These are phyloP conservation scores for Chlorella ohadii DNA, from an alignment of 139 green algal species.

Conservation along the genomic window DNA sequence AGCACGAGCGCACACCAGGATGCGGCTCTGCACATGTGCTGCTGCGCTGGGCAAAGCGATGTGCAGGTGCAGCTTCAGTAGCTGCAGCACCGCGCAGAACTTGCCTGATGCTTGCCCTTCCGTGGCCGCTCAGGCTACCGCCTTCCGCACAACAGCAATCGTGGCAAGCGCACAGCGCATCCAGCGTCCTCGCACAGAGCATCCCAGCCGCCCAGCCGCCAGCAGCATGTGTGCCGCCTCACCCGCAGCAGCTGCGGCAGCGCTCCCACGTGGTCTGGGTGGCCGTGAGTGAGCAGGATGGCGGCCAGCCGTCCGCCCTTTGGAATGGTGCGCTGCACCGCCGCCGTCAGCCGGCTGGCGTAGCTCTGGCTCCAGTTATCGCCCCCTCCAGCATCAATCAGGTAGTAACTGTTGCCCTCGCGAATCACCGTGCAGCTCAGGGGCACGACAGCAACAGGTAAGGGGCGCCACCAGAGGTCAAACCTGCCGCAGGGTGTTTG, in stretches of 20 bases:
- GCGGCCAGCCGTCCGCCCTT: neutral
- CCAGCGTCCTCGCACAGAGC: too few species aligned
- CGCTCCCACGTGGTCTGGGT: neutral
- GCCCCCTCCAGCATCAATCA: neutral
- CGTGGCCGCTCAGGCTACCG: neutral
- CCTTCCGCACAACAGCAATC: too few species aligned
- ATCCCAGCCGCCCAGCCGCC: too few species aligned
- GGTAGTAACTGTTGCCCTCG: neutral
- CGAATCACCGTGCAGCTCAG: neutral
- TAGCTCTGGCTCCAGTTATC: slow-evolving; percentile 8
- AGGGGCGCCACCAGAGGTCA: neutral
- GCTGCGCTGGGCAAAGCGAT: too few species aligned
- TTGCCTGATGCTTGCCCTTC: neutral
- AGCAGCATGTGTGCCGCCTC: too few species aligned
- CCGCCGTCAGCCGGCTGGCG: neutral
- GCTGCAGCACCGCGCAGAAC: too few species aligned
- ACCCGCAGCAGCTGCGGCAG: neutral
- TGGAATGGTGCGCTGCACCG: neutral
- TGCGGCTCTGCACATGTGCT: too few species aligned
- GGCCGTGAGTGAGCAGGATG: neutral
- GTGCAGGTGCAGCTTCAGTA: too few species aligned
- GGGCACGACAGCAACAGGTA: neutral
- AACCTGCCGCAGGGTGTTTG: neutral
- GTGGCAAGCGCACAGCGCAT: too few species aligned
- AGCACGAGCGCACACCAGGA: too few species aligned